Base-by-base conservation (phyloP, 805 yeast genomes). In the Saturnispora ahearnii region DNA sequence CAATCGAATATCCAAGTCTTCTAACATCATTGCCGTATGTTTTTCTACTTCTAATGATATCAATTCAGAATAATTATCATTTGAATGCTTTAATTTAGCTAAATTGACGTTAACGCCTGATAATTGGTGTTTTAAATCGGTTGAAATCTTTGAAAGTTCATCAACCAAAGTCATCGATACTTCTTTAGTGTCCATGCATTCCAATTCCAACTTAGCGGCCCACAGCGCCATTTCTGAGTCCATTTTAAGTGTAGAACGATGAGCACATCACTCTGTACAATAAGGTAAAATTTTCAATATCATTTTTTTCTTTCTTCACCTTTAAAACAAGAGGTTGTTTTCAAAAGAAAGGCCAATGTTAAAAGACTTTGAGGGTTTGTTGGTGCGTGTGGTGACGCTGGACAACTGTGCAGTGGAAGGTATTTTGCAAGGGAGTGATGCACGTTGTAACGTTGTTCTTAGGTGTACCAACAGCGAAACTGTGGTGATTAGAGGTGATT, bases 151-250 rank as follows among this genome's bases (percentile, higher is more conserved):
- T 33, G 55, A 47, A 9, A 57, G 28, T 26, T 34, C 22, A 1
- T 41, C 34, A 21, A 48, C 52, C 30, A 59, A 41, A 15, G 54
- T 55, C 3, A 49, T 46, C 31, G 62, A 53, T 11, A 63, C 61
- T 11, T 67, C 67, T 40, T 76, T 60, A 26, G 73, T 55, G 30
- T 73, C 78, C 2, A 72, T 61, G 12, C 73, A 65, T 51, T 77
- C 81, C 46, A 76, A 51, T 53, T 77, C 82, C 18, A 77, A 57
- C 33, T 71, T 68, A 5, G 75, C 69, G 0, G 80, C 80, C 81
- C 81, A 77, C 54, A 60, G 31, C 61, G 45, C 45, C 29, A 47
- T 11, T 9, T 45, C 63, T 41, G n/a, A 62, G 46, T 30, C 69
- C 62, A 63, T 73, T 54, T 60, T 38, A 12, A 8, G 8, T 12